Percentiles rank a stretch among this genome's conserved stretches.
phyloP scores from a whole-genome alignment of 495 filamentous ascomycete genomes.

The Neurospora sp. region DNA sequence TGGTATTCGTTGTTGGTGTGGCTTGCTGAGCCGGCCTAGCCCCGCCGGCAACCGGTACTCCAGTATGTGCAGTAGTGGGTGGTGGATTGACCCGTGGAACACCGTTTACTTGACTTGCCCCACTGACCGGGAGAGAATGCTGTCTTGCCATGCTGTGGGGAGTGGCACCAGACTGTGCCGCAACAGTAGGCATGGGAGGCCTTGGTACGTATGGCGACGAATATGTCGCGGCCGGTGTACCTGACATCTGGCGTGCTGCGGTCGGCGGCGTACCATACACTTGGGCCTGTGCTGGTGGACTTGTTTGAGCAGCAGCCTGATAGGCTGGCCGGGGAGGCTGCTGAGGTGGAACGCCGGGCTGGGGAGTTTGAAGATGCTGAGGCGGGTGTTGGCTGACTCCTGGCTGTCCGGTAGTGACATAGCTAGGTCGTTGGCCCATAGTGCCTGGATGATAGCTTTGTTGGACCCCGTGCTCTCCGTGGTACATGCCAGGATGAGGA shows the following conservation, averaged over 20 bases:
- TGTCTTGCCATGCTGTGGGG: constrained; percentile 13
- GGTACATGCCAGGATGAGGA: constrained; percentile 21
- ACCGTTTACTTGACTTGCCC: constrained; percentile 12
- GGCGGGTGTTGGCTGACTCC: constrained; percentile 17
- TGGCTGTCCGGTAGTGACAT: constrained; percentile 13
- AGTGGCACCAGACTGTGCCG: constrained; percentile 9
- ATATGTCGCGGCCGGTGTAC: constrained; percentile 28
- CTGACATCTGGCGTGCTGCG: constrained; percentile 21
- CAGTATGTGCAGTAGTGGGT: constrained; percentile 1
- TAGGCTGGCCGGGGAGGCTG: constrained; percentile 22
- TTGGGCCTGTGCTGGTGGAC: constrained; percentile 25
- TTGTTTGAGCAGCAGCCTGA: constrained; percentile 18
- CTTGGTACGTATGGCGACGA: constrained; percentile 35
- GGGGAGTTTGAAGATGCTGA: constrained; percentile 14
- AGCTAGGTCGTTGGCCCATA: constrained; percentile 17
- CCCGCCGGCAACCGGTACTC: background rate
- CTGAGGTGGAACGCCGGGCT: constrained; percentile 12
- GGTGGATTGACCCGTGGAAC: constrained; percentile 7
- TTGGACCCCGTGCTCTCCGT: constrained; percentile 12
- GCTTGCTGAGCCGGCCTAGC: constrained; percentile 7
- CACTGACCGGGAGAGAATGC: constrained; percentile 3
- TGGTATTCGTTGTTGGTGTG: background rate
- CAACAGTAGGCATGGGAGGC: constrained; percentile 13
- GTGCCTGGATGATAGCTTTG: constrained; percentile 16
- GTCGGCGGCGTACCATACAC: constrained; percentile 17